A percentile compares a stretch with the other conserved stretches of the same genome.
Conservation (phyloP, 805 yeast genomes). For the Wickerhamomyces chambardii region DNA sequence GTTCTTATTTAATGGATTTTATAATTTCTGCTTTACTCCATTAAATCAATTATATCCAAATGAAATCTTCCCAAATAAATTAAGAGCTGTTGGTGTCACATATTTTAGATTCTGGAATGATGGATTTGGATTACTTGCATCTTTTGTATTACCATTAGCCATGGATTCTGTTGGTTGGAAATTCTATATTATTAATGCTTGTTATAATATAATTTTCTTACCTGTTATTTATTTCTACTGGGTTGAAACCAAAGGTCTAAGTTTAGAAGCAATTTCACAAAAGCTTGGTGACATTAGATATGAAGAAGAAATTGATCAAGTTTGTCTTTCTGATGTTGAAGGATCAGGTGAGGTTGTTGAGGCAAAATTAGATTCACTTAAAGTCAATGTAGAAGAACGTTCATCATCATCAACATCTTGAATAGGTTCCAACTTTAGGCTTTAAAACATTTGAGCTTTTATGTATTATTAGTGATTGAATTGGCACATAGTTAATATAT, state of each 20-base stretch:
- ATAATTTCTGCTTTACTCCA: slow-evolving; percentile 7
- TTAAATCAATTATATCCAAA: slow-evolving; percentile 4
- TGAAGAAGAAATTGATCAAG: too few species aligned
- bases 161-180: slow-evolving; percentile 18
- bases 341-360: too few species aligned
- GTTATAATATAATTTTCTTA: slow-evolving; percentile 14
- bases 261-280: slow-evolving; percentile 21
- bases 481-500: too few species aligned
- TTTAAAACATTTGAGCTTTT: too few species aligned
- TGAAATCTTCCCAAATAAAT: slow-evolving; percentile 6
- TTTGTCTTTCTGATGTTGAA: too few species aligned
- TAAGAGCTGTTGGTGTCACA: slow-evolving; percentile 3
- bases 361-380: too few species aligned
- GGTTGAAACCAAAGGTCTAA: slow-evolving; percentile 20
- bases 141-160: slow-evolving; percentile 15
- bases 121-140: slow-evolving; percentile 6
- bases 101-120: slow-evolving; percentile 4
- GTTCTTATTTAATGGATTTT: slow-evolving; percentile 9
- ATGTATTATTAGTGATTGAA: too few species aligned
- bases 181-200: slow-evolving; percentile 15
- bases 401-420: too few species aligned
- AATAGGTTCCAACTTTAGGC: too few species aligned
- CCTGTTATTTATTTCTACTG: slow-evolving; percentile 17
- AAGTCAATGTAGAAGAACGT: too few species aligned
- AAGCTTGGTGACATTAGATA: slow-evolving; percentile 13